Conservation (phyloP, 2,329 filamentous ascomycete genomes). For the Aspergillus jensenii region DNA sequence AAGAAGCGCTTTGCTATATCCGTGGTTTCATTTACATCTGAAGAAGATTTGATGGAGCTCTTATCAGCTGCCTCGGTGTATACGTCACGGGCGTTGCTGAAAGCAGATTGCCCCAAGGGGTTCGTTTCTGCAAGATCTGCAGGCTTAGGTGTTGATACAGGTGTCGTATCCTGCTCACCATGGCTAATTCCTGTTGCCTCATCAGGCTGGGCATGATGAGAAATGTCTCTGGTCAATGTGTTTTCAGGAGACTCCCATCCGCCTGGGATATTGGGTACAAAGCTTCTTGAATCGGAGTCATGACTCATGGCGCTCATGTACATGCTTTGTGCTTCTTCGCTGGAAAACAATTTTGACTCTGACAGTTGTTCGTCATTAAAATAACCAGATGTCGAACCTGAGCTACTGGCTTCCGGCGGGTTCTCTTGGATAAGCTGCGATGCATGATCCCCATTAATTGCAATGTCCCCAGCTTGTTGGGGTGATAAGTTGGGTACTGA, state of each 20-base stretch:
- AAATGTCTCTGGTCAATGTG: constrained; percentile 9
- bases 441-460: background rate
- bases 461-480: background rate
- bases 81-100: constrained; percentile 8
- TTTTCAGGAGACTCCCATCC: constrained; percentile 39
- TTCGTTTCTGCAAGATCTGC: constrained; percentile 19
- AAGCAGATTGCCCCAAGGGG: constrained; percentile 10
- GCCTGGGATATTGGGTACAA: constrained; percentile 41
- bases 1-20: constrained; percentile 38
- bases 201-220: background rate
- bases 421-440: constrained; percentile 15
- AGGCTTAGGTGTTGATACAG: constrained; percentile 31
- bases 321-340: constrained; percentile 52
- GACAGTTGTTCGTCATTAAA: constrained; percentile 35
- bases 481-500: constrained; percentile 1
- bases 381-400: constrained; percentile 21
- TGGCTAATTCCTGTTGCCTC: background rate
- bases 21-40: constrained; percentile 20
- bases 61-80: constrained; percentile 15
- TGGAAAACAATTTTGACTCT: constrained; percentile 48
- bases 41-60: constrained; percentile 17
- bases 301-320: constrained; percentile 59
- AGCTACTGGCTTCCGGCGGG: constrained; percentile 26
- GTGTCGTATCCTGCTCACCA: constrained; percentile 17
- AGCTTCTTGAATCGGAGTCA: constrained; percentile 28